Evolutionary conservation across 2,329 filamentous ascomycete genomes (phyloP).

Genomic region (Fusarium mundagurra): DNA sequence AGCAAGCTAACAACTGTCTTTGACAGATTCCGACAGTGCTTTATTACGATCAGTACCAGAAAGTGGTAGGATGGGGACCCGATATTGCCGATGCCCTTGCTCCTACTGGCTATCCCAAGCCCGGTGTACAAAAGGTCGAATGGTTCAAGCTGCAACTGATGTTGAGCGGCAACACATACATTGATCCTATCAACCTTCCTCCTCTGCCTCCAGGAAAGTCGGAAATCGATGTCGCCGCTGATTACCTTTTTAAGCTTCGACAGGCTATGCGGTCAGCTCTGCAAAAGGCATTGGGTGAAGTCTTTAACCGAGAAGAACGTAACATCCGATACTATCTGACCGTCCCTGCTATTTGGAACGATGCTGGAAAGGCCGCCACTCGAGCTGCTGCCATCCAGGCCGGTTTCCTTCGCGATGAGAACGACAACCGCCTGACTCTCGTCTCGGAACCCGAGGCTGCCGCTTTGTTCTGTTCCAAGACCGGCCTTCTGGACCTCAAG

Average conservation of each 20-base stretch:
- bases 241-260: conserved; percentile 97
- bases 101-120: conserved; percentile 96
- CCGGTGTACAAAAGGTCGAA: conserved; percentile 97
- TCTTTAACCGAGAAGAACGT: conserved; percentile 97
- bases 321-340: conserved; percentile 98
- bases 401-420: conserved; percentile 95
- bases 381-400: conserved; percentile 96
- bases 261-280: conserved; percentile 96
- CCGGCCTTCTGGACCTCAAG: conserved; percentile 93
- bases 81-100: conserved; percentile 97
- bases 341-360: conserved; percentile 99
- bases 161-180: conserved; percentile 98
- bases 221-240: conserved; percentile 98
- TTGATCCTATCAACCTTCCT: conserved; percentile 98
- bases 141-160: conserved; percentile 99
- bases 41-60: conserved; percentile 99
- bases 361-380: conserved; percentile 96
- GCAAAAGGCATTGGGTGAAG: conserved; percentile 95
- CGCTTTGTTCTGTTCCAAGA: conserved; percentile 97
- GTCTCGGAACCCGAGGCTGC: conserved; percentile 97
- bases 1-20: conserved; percentile 17
- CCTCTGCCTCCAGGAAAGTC: conserved; percentile 97
- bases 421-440: conserved; percentile 93
- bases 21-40: conserved; percentile 94
- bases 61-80: conserved; percentile 99